Evolutionary conservation across 257 asterid species (phyloP), one percentile per base, ranked within the genome.

Genomic region (Gentiana straminea): DNA sequence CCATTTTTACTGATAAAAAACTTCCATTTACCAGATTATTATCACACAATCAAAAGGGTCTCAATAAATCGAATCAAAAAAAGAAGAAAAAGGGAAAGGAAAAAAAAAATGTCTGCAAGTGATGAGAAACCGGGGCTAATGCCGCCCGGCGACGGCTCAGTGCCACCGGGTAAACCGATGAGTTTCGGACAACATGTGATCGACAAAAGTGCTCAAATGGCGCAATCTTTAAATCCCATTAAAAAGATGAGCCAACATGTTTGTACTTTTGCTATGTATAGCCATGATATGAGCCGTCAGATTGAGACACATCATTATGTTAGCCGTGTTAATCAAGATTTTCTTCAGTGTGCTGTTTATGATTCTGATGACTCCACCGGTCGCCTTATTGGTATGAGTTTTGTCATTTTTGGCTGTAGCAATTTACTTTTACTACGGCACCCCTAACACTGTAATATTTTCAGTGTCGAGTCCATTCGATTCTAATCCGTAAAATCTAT

Each of bases 321-420:
- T 1, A 64, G 79, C 3, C 81, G 94, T 0, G 54, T 72, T 51
- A 84, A 78, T 62, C 95, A 81, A 50, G 89, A 87, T 60, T 83
- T 91, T 57, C 81, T 84, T 55, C 94, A 84, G 69, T 84, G 82
- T 75, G 90, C 95, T 54, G 96, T 86, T 61, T 91, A 80, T 54
- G 96, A 91, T 61, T 79, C 96, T 57, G 95, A 84, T 10, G 72
- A 81, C 12, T 44, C 84, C 71, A 5, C 52, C 38, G 92, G 60
- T n/a, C 86, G 83, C 56, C 98, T 91, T 35, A 86, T 91, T 46
- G 96, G 96, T 89, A 10, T 7, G 13, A 24, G 33, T 41, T 24
- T 24, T 24, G 0, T 24, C 24, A 24, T 24, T 24, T 24, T 24
- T 24, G 24, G 0, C 24, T 24, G 24, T 24, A 24, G 24, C 24